A percentile compares a stretch with the other conserved stretches of the same genome.
Conservation (phyloP, 2,329 filamentous ascomycete species). For the Rhexocercosporidium sp. region DNA sequence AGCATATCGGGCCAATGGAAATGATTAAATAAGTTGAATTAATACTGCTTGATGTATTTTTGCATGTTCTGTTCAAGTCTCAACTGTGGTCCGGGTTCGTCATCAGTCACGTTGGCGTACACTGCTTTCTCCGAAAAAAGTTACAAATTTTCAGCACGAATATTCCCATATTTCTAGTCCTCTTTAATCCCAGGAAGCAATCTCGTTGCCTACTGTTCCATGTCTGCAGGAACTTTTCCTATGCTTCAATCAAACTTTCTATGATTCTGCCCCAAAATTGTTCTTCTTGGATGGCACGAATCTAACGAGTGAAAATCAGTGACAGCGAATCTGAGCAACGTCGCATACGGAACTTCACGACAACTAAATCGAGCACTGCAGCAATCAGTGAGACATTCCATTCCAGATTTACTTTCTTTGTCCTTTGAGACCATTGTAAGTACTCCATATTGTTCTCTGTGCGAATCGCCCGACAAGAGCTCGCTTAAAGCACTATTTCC, state of each 20-base stretch:
- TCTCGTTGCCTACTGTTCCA: not conserved
- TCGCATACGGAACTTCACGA: not conserved
- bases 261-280: not conserved
- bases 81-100: not conserved
- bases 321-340: not conserved
- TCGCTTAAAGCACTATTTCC: conserved; percentile 3
- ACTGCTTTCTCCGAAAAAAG: not conserved
- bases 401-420: not conserved
- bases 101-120: not conserved
- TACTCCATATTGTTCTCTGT: not conserved
- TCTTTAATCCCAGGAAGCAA: not conserved
- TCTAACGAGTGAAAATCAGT: not conserved
- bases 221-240: not conserved
- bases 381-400: not conserved
- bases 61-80: too few species aligned
- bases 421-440: not conserved
- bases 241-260: not conserved
- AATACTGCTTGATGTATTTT: too few species aligned
- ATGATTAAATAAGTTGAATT: too few species aligned
- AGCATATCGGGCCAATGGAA: not conserved
- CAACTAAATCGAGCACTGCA: not conserved
- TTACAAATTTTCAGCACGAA: too few species aligned
- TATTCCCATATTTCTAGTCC: too few species aligned
- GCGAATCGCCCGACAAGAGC: not conserved
- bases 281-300: not conserved